Conservation (phyloP, 179 eudicot genomes). For the Sideroxylon spinosum region DNA sequence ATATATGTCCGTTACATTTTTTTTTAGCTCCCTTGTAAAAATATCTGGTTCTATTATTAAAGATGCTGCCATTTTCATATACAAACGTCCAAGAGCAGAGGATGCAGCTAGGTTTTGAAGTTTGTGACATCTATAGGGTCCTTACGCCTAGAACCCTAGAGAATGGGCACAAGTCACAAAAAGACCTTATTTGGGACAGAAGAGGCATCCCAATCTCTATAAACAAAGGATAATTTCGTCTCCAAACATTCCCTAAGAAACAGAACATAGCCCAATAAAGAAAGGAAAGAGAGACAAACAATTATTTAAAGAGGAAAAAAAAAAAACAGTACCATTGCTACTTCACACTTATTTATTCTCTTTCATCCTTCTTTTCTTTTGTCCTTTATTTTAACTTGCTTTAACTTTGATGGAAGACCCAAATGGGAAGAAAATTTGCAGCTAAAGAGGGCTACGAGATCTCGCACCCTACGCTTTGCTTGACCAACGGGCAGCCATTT, state of each 20-base stretch:
- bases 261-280: slow-evolving; percentile 18
- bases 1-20: too few species aligned
- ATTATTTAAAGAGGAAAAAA: not conserved
- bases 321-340: not conserved
- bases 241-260: slow-evolving; percentile 2
- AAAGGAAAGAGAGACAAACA: slow-evolving; percentile 12
- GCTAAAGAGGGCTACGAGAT: slow-evolving; percentile 10
- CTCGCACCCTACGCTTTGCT: slow-evolving; percentile 20
- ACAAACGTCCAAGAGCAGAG: too few species aligned
- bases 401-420: slow-evolving; percentile 43
- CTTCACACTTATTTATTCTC: slow-evolving; percentile 22
- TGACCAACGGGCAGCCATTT: slow-evolving; percentile 30
- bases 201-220: not conserved
- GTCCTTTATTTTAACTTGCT: slow-evolving; percentile 17
- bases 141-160: too few species aligned
- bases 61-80: too few species aligned
- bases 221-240: slow-evolving; percentile 15
- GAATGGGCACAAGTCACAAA: not conserved
- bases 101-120: too few species aligned
- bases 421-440: slow-evolving; percentile 21
- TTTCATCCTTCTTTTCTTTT: slow-evolving; percentile 24
- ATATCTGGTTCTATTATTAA: too few species aligned
- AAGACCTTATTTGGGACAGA: not conserved
- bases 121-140: too few species aligned
- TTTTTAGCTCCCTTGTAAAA: too few species aligned